phyloP scores from a whole-genome alignment of 2,329 filamentous ascomycete species.

The Colletotrichum truncatum region DNA sequence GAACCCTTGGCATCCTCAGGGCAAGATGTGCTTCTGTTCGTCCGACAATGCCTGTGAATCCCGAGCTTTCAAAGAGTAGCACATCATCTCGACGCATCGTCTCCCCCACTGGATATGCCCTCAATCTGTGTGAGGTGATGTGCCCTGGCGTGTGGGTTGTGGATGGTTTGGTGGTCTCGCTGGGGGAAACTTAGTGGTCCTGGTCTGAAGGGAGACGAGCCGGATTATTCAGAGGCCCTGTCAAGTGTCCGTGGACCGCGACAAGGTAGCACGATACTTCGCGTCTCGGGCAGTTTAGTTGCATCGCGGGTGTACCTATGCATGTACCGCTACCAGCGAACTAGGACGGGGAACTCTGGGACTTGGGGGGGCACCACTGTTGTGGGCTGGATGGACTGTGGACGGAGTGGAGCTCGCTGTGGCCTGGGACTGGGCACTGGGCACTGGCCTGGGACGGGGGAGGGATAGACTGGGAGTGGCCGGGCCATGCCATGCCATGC shows the following conservation, averaged over 20 bases:
- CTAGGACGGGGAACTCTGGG: constrained; percentile 20
- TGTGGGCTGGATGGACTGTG: neutral
- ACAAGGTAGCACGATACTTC: constrained; percentile 1
- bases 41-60: neutral
- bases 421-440: constrained; percentile 1
- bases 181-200: constrained; percentile 15
- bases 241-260: constrained; percentile 1
- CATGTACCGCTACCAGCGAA: neutral
- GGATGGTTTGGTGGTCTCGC: constrained; percentile 13
- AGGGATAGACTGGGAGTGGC: constrained; percentile 21
- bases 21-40: neutral
- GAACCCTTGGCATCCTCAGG: neutral
- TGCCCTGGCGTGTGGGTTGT: constrained; percentile 22
- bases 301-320: neutral
- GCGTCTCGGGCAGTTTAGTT: neutral
- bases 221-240: neutral
- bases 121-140: constrained; percentile 23
- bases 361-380: constrained; percentile 12
- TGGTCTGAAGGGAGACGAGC: constrained; percentile 6
- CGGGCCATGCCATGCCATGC: constrained; percentile 24
- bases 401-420: constrained; percentile 9
- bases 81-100: constrained; percentile 35
- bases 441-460: constrained; percentile 2
- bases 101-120: constrained; percentile 37
- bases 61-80: neutral